Conservation (phyloP, 2,329 filamentous ascomycete species). For the Aotearoamyces nothofagi region DNA sequence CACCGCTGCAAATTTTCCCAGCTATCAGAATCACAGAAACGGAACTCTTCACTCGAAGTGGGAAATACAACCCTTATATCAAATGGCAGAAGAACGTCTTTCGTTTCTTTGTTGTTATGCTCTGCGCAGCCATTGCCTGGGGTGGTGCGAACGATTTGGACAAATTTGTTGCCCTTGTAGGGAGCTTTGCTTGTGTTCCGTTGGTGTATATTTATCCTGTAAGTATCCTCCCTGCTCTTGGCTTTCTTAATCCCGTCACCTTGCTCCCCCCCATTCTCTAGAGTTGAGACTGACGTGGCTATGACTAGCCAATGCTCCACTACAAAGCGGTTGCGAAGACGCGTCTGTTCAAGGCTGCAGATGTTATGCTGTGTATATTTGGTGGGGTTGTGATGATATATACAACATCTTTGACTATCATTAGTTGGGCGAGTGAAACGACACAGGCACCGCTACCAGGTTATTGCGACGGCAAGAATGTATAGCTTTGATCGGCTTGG, state of each 20-base stretch:
- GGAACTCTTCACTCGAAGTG: slow-evolving; percentile 80
- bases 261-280: too few relatives aligned
- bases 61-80: slow-evolving; percentile 96
- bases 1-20: slow-evolving; percentile 90
- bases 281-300: neutral
- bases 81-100: slow-evolving; percentile 98
- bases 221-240: slow-evolving; percentile 26
- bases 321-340: slow-evolving; percentile 64
- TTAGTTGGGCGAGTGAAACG: slow-evolving; percentile 62
- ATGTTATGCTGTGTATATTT: slow-evolving; percentile 66
- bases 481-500: too few relatives aligned
- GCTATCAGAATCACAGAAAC: slow-evolving; percentile 95
- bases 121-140: slow-evolving; percentile 83
- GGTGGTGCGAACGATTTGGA: slow-evolving; percentile 83
- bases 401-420: slow-evolving; percentile 73
- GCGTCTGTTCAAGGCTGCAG: slow-evolving; percentile 49
- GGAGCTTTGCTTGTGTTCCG: slow-evolving; percentile 95
- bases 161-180: slow-evolving; percentile 92
- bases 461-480: slow-evolving; percentile 51
- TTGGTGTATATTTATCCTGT: slow-evolving; percentile 96
- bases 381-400: slow-evolving; percentile 82
- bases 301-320: slow-evolving; percentile 77
- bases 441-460: slow-evolving; percentile 34
- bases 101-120: slow-evolving; percentile 78
- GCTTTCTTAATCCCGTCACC: slow-evolving; percentile 2